A percentile compares a stretch with the other conserved stretches of the same genome.
Evolutionary conservation across 2,329 filamentous ascomycete genomes (phyloP).

Genomic region (Tolypocladium endophyticum): DNA sequence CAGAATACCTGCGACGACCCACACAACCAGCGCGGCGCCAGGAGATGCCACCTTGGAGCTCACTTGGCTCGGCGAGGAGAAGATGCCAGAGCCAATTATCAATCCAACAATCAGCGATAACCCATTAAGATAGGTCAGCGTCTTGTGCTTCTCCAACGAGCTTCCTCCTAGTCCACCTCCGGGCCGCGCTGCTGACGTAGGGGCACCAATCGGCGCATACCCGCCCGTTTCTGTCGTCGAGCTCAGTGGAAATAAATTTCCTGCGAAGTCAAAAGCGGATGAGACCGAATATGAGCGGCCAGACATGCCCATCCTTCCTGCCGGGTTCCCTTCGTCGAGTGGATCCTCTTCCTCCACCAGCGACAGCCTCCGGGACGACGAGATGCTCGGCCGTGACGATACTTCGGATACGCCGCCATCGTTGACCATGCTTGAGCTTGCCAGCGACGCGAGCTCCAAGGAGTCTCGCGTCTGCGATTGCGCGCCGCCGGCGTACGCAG

Average conservation of each 20-base stretch:
- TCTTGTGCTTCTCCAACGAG: conserved; percentile 92
- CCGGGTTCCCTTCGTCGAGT: conserved; percentile 47
- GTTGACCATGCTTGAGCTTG: conserved; percentile 56
- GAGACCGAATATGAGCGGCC: conserved; percentile 75
- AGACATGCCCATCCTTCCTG: conserved; percentile 20
- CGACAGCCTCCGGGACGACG: conserved; percentile 85
- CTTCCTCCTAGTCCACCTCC: conserved; percentile 53
- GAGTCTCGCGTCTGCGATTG: conserved; percentile 64
- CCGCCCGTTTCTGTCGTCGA: conserved; percentile 60
- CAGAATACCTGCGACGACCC: conserved; percentile 80
- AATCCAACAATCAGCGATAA: conserved; percentile 82
- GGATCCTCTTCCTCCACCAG: conserved; percentile 74
- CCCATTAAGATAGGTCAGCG: conserved; percentile 87
- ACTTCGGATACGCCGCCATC: conserved; percentile 50
- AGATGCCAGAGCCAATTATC: conserved; percentile 94
- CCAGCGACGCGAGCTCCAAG: conserved; percentile 89
- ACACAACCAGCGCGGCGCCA: conserved; percentile 82
- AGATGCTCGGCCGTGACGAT: conserved; percentile 75
- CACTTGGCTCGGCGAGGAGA: conserved; percentile 87
- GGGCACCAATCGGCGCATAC: conserved; percentile 79
- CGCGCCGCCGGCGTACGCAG: conserved; percentile 22
- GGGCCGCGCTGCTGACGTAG: conserved; percentile 43
- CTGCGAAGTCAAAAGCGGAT: conserved; percentile 92
- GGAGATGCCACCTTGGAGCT: conserved; percentile 86
- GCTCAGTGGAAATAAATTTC: conserved; percentile 83